Evolutionary conservation across 2,329 filamentous ascomycete species (phyloP).

Genomic region (Fusarium humuli): DNA sequence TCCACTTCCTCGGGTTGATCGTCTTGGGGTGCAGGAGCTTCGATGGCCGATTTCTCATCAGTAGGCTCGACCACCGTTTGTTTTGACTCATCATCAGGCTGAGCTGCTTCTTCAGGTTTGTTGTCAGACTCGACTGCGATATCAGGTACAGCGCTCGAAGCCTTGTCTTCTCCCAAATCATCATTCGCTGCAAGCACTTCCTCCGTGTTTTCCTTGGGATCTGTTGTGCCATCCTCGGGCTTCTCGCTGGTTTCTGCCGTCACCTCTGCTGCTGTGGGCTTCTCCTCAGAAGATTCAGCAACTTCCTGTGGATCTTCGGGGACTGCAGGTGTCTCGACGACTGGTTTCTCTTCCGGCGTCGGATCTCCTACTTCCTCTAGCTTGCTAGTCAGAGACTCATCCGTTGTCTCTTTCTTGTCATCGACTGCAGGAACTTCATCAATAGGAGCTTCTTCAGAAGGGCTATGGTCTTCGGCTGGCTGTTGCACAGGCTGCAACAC

Average conservation of each 20-base stretch:
- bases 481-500: slow-evolving; percentile 2
- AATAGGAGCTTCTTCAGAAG: background rate
- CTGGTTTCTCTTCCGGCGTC: slow-evolving; percentile 12
- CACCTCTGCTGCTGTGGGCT: slow-evolving; percentile 3
- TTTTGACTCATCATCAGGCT: background rate
- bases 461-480: background rate
- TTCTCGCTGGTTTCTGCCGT: background rate
- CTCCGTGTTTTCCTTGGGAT: slow-evolving; percentile 11
- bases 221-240: background rate
- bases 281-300: slow-evolving; percentile 7
- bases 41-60: background rate
- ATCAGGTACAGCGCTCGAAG: background rate
- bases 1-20: slow-evolving; percentile 2
- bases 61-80: background rate
- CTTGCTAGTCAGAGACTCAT: background rate
- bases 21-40: background rate
- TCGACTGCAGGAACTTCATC: slow-evolving; percentile 3
- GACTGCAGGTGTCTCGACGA: background rate
- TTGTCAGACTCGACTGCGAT: background rate
- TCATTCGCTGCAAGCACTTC: background rate
- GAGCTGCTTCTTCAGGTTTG: background rate
- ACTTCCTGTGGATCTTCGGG: background rate
- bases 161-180: background rate
- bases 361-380: slow-evolving; percentile 11
- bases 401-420: slow-evolving; percentile 10